Base-by-base conservation (phyloP, 2,329 filamentous ascomycete genomes). In the Elsinoe ampelina region DNA sequence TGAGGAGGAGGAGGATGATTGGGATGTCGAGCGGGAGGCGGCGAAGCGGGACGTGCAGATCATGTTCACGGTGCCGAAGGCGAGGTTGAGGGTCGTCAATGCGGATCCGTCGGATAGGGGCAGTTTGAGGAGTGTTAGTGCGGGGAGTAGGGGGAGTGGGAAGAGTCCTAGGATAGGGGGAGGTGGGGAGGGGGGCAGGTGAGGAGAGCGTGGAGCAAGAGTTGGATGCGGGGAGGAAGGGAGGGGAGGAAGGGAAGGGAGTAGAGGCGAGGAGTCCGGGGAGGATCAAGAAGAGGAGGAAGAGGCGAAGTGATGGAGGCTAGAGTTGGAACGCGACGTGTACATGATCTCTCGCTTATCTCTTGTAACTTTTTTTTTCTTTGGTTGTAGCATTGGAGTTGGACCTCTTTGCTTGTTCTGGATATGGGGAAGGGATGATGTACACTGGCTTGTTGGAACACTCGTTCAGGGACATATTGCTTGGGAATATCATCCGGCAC, bases 11-110 rank as follows among this genome's bases (percentile, higher is more conserved):
- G 74, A 76, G 54, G 71, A 71, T 6, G 75, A 78, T 47, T 78
- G 76, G 76, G 75, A 78, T 54, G 73, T 78, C 1, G 76, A 78
- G 61, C 70, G 71, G 11, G 76, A 74, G 3, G 75, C 72, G 1
- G 70, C 72, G 52, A 67, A 71, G 19, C 63, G 76, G 4, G 73
- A 77, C 3, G 74, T 78, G n/a, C 76, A 76, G 57, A 72, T 79
- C 67, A 93, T 95, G 81, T 97, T 95, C 70, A 96, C 92, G 0
- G 89, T 96, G 59, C 92, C 93, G 2, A 89, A 86, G 69, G 86
- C 92, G 70, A 82, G 83, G 63, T 72, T 97, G 61, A 76, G 92
- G 22, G 90, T 97, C n/a, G 92, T 96, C 17, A 97, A 97, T 68
- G 85, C 81, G 52, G 86, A 86, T 65, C 72, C 76, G 2, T 30